Evolutionary conservation across 768 basidiomycete species (phyloP), one percentile per base, ranked within the genome.

Genomic region (Paxillus rubicundulus): DNA sequence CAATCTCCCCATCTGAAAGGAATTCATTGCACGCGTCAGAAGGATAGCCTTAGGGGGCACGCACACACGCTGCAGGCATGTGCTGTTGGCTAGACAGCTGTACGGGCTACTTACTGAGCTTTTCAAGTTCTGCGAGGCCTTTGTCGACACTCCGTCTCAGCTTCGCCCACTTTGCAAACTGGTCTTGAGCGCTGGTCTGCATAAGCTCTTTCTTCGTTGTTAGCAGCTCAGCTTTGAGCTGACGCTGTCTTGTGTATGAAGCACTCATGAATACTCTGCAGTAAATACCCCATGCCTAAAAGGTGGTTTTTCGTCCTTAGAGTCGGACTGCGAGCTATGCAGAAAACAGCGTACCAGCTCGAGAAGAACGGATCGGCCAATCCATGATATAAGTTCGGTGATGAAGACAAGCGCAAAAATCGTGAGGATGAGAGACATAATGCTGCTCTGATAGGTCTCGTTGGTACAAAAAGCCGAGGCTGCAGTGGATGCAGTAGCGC

Each of bases 141-240:
- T 96, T 98, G 74, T 98, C 96, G 41, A 98, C 83, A 60, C 81
- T 91, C 59, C 97, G 73, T 61, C 89, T 75, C 65, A 98, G 73
- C 73, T 93, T 94, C 43, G 96, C 96, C 96, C 97, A 98, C 73
- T 93, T 98, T 17, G 94, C 92, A 67, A 99, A 99, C 64, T 98
- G 91, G 65, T 98, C 95, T 67, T 98, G 97, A 16, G 93, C 89
- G 61, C 90, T 93, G 32, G 94, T 98, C 66, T 85, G 84, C 56
- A 87, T 69, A 3, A 98, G 82, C 66, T 98, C 92, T 21, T 87
- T 78, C 72, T 95, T 95, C 34, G 84, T 86, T 27, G 73, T 68
- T 40, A 98, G 76, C 28, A 98, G 82, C 50, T 94, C 86, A 8
- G 80, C 73, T 71, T 96, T 93, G 60, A 98, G 84, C 54, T 77